phyloP scores from a whole-genome alignment of 108 stramenopile genomes.

The Cylindrotheca closterium region DNA sequence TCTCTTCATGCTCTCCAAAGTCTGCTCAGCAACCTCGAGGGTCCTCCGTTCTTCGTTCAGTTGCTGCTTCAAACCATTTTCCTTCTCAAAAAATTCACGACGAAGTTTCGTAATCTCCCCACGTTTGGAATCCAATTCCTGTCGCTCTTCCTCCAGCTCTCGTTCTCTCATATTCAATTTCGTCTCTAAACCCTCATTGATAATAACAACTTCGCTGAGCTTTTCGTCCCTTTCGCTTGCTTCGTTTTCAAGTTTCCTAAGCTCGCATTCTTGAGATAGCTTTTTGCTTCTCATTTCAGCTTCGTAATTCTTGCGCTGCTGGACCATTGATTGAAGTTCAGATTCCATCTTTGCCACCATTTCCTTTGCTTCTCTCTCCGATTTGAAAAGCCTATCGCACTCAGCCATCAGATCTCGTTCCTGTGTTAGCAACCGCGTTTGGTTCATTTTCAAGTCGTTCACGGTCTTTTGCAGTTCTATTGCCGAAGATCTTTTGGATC shows the following conservation, averaged over 20 bases:
- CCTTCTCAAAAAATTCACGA: not conserved
- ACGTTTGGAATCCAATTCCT: constrained; percentile 3
- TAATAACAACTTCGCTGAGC: constrained; percentile 38
- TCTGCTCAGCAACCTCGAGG: constrained; percentile 18
- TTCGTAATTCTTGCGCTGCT: constrained; percentile 14
- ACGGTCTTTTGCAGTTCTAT: constrained; percentile 16
- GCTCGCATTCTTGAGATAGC: constrained; percentile 4
- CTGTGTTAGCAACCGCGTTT: constrained; percentile 1
- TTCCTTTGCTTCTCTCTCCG: constrained; percentile 10
- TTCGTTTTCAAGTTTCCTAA: constrained; percentile 9
- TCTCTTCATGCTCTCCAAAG: constrained; percentile 8
- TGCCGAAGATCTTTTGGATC: constrained; percentile 1
- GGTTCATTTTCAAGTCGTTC: not conserved
- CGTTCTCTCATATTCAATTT: constrained; percentile 12
- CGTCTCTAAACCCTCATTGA: constrained; percentile 31
- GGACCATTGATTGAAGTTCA: constrained; percentile 19
- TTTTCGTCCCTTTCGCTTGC: constrained; percentile 1
- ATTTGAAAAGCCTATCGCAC: constrained; percentile 7
- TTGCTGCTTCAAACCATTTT: constrained; percentile 14
- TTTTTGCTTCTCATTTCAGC: constrained; percentile 9
- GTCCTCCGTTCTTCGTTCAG: constrained; percentile 22
- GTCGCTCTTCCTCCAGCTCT: constrained; percentile 3
- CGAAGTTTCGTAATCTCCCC: constrained; percentile 9
- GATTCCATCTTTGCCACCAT: constrained; percentile 8
- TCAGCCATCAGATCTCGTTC: constrained; percentile 10